Evolutionary conservation across 768 basidiomycete species (phyloP), one percentile per base, ranked within the genome.

Genomic region (Lepiota venenata): DNA sequence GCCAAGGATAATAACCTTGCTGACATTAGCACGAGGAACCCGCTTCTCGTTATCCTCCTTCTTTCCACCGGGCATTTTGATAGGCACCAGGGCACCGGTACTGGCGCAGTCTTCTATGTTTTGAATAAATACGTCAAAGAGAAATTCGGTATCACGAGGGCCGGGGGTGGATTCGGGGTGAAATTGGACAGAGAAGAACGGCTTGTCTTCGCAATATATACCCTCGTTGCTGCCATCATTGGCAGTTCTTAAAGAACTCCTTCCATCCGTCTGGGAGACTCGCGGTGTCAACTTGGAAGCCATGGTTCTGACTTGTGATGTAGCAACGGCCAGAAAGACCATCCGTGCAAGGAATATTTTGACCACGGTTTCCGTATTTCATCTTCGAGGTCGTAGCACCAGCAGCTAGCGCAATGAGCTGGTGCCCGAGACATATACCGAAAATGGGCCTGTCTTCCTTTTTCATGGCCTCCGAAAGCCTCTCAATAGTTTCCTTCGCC

Each of bases 341-440:
- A 68, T 94, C 92, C 15, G 92, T 98, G 69, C 96, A 98, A 2
- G 97, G 97, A 66, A 99, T 93, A 71, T 99, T 99, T 68, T 98
- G 94, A 3, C 97, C 97, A 59, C 97, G 92, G 66, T 99, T 99
- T 37, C 97, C 97, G 69, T 98, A 98, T 76, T 98, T 98, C 94
- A 99, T 98, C 73, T 99, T 99, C 36, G 91, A 92, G 4, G 97
- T 98, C 58, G 78, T 82, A 4, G 93, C 96, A 32, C 97, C 97
- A 1, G 91, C 88, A 27, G 97, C 97, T 57, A 98, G 82, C 6
- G 95, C 94, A 63, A 99, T 82, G 32, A 99, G 79, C 74, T 99
- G 97, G 70, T 99, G 96, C 36, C 97, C 97, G 36, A 99, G 84
- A 74, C 97, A 98, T 65, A 99, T 99, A 67, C 97, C 97, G 64